Conservation (phyloP, 164 flowering plant species). For the Stephania japonica region DNA sequence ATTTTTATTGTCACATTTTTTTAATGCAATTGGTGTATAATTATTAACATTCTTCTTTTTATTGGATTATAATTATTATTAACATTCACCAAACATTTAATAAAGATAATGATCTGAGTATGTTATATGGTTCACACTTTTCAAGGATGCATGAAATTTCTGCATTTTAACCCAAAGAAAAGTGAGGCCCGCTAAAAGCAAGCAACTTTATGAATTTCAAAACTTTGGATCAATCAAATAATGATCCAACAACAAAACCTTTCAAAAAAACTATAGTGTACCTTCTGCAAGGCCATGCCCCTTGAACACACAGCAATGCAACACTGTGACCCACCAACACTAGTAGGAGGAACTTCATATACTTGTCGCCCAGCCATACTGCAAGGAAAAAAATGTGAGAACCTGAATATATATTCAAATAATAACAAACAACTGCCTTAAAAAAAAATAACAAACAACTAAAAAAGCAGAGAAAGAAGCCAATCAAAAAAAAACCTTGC, state of each 20-base stretch:
- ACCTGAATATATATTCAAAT: background rate
- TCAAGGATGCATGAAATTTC: no score
- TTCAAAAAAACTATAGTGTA: constrained; percentile 21
- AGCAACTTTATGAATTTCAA: background rate
- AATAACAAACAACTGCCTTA: no score
- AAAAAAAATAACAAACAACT: background rate
- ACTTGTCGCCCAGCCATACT: constrained; percentile 97
- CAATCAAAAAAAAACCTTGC: constrained; percentile 39
- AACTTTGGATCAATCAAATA: background rate
- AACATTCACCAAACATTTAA: no score
- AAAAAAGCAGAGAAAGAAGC: constrained; percentile 1
- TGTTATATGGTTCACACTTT: no score
- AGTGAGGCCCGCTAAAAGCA: background rate
- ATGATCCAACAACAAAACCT: background rate
- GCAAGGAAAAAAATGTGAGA: constrained; percentile 21
- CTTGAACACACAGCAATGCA: constrained; percentile 75
- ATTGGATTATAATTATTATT: no score
- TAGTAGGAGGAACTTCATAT: constrained; percentile 76
- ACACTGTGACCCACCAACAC: constrained; percentile 72
- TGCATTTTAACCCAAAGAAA: no score
- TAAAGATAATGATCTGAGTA: no score
- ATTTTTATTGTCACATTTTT: no score
- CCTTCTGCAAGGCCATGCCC: constrained; percentile 81
- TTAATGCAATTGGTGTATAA: background rate
- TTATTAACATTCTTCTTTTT: background rate